A percentile compares a stretch with the other conserved stretches of the same genome.
phyloP scores from a whole-genome alignment of 331 rosid genomes.

The Quercus phellos region DNA sequence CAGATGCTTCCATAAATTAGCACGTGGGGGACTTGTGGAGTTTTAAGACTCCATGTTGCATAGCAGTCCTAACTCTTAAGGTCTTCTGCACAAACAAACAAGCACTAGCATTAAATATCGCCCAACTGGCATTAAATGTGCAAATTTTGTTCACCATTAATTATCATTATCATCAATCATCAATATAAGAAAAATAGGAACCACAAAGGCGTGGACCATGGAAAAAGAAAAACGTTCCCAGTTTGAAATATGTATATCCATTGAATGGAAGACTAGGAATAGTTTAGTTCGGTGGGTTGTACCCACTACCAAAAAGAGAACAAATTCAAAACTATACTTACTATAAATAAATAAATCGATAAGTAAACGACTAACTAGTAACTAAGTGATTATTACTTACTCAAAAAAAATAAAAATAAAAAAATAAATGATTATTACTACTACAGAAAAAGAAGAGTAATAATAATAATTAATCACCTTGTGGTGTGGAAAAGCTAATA shows the following conservation, averaged over 20 bases:
- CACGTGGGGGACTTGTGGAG: conserved; percentile 13
- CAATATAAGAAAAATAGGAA: background rate
- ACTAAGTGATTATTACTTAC: background rate
- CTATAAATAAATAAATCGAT: background rate
- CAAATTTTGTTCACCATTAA: background rate
- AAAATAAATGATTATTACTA: background rate
- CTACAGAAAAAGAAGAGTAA: background rate
- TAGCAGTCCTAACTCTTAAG: background rate
- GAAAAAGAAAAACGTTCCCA: conserved; percentile 5
- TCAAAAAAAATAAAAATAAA: too few relatives aligned
- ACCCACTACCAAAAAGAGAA: background rate
- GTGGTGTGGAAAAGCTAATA: background rate
- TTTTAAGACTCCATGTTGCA: conserved; percentile 10
- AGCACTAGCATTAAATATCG: conserved; percentile 1
- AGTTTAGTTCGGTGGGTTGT: background rate
- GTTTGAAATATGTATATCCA: conserved; percentile 14
- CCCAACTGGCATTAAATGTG: background rate
- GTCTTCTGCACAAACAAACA: conserved; percentile 24
- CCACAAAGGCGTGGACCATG: conserved; percentile 10
- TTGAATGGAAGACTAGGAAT: background rate
- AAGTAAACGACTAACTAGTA: background rate
- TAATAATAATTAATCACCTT: background rate
- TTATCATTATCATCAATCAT: background rate
- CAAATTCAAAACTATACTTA: background rate
- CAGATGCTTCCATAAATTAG: conserved; percentile 18